Conservation (phyloP, 1,139 yeast species). For the Saccharomyces hybrid region DNA sequence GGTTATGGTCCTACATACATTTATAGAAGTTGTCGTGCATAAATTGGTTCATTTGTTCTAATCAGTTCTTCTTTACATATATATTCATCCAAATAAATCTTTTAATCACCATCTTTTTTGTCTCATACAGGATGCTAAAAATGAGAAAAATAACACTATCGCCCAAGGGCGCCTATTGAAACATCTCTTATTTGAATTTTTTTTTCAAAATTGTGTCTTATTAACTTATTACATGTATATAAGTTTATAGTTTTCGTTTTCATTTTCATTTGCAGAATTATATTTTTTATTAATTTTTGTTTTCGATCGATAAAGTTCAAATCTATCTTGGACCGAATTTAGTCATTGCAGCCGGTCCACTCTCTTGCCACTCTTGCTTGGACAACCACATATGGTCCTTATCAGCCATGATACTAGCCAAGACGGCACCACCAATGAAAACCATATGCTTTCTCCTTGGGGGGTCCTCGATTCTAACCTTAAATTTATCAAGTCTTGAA, state of each 20-base stretch:
- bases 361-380: constrained; percentile 96
- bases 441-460: constrained; percentile 99
- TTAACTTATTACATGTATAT: neutral
- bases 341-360: constrained; percentile 73
- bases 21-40: neutral
- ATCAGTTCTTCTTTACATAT: neutral
- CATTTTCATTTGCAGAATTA: constrained; percentile 3
- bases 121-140: neutral
- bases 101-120: neutral
- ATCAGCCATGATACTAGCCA: constrained; percentile 97
- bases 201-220: neutral
- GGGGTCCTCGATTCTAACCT: constrained; percentile 96
- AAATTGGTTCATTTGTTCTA: neutral
- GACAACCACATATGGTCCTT: constrained; percentile 98
- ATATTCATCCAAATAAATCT: neutral
- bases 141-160: neutral
- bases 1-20: neutral
- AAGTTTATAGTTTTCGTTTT: neutral
- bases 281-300: constrained; percentile 1
- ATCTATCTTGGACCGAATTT: constrained; percentile 87
- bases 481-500: constrained; percentile 78
- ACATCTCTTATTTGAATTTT: neutral
- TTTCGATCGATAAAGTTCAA: neutral
- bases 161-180: neutral
- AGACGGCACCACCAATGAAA: constrained; percentile 96